Evolutionary conservation across 129 eudicot species (phyloP).

Genomic region (Helichrysum umbraculigerum): DNA sequence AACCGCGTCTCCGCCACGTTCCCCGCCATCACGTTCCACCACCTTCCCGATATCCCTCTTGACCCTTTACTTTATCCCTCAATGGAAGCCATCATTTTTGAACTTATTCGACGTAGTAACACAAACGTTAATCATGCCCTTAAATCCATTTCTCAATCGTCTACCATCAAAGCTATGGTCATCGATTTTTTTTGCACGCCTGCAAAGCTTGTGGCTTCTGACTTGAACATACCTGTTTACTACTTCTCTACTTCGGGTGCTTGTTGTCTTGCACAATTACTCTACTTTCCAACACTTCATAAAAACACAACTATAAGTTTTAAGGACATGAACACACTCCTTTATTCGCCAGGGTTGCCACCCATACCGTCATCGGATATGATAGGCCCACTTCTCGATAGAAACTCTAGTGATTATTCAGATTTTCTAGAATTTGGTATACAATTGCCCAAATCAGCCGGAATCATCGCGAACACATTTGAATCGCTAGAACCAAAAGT

Average conservation of each 20-base stretch:
- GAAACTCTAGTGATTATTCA: slow-evolving; percentile 24
- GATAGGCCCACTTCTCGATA: slow-evolving; percentile 32
- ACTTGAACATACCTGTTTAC: slow-evolving; percentile 23
- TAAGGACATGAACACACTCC: slow-evolving; percentile 24
- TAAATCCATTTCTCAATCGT: slow-evolving; percentile 32
- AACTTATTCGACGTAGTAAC: slow-evolving; percentile 42
- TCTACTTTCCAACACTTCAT: slow-evolving; percentile 26
- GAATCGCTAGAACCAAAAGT: slow-evolving; percentile 51
- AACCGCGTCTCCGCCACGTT: slow-evolving; percentile 36
- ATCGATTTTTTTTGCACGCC: slow-evolving; percentile 35
- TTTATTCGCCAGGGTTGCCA: slow-evolving; percentile 31
- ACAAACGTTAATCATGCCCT: slow-evolving; percentile 40
- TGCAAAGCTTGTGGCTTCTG: neutral
- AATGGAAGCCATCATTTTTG: slow-evolving; percentile 42
- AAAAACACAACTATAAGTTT: slow-evolving; percentile 15
- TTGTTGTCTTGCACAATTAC: slow-evolving; percentile 17
- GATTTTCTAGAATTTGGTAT: slow-evolving; percentile 28
- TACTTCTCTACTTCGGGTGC: slow-evolving; percentile 35
- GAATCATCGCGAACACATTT: slow-evolving; percentile 52
- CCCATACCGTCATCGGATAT: slow-evolving; percentile 29
- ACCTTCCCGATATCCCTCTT: slow-evolving; percentile 41
- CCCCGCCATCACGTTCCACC: slow-evolving; percentile 56
- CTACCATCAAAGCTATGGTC: slow-evolving; percentile 30
- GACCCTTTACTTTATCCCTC: slow-evolving; percentile 34
- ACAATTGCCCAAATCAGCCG: slow-evolving; percentile 40